Conservation (phyloP, 257 asterid species). For the Ballota nigra region DNA sequence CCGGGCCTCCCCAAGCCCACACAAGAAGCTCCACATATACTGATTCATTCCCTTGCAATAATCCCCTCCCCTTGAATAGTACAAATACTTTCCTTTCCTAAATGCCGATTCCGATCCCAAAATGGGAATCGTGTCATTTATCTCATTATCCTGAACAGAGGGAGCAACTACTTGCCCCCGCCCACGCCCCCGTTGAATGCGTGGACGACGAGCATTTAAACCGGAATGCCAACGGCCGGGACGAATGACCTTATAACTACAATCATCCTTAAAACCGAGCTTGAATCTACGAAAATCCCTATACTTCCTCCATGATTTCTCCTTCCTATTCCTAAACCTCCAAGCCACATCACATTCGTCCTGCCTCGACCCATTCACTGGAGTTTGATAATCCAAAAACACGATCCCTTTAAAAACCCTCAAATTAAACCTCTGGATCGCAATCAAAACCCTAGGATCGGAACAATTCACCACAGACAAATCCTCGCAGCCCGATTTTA, state of each 20-base stretch:
- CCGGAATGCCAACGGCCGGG: slow-evolving; percentile 96
- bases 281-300: slow-evolving; percentile 91
- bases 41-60: slow-evolving; percentile 97
- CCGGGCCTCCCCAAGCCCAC: slow-evolving; percentile 92
- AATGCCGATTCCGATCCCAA: slow-evolving; percentile 69
- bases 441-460: slow-evolving; percentile 64
- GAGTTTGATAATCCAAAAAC: slow-evolving; percentile 71
- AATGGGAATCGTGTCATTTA: slow-evolving; percentile 81
- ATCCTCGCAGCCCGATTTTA: slow-evolving; percentile 71
- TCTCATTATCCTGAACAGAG: slow-evolving; percentile 64
- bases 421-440: slow-evolving; percentile 77
- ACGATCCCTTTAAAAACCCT: slow-evolving; percentile 63
- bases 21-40: slow-evolving; percentile 86
- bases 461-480: slow-evolving; percentile 61
- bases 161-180: slow-evolving; percentile 34
- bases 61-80: slow-evolving; percentile 94
- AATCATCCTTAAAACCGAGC: slow-evolving; percentile 66
- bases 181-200: slow-evolving; percentile 33
- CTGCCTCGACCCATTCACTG: slow-evolving; percentile 70
- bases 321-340: slow-evolving; percentile 87
- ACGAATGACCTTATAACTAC: slow-evolving; percentile 62
- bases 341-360: slow-evolving; percentile 93
- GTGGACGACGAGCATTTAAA: slow-evolving; percentile 73
- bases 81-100: slow-evolving; percentile 77
- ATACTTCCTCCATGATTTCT: slow-evolving; percentile 92